Conservation (phyloP, 1,284 basidiomycete species). For the Volvariella surrecta region DNA sequence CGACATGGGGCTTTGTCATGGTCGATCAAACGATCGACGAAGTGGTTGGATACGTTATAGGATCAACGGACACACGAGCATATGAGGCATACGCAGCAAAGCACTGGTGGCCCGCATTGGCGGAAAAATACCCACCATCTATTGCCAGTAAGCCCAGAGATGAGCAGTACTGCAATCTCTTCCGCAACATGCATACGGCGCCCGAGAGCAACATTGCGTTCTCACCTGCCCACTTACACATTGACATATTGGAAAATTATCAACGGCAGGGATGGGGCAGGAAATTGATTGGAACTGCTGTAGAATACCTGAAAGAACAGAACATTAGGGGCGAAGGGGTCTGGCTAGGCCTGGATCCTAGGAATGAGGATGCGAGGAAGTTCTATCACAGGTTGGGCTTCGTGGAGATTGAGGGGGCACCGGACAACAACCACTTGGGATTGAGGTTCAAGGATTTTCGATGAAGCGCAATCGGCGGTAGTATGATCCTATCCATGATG, state of each 20-base stretch:
- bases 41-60: slow-evolving; percentile 56
- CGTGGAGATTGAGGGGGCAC: slow-evolving; percentile 35
- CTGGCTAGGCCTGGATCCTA: slow-evolving; percentile 55
- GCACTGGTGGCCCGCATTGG: slow-evolving; percentile 52
- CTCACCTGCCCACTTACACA: slow-evolving; percentile 59
- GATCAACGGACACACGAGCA: slow-evolving; percentile 48
- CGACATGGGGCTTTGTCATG: slow-evolving; percentile 66
- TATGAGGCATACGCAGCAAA: slow-evolving; percentile 42
- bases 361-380: slow-evolving; percentile 43
- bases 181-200: slow-evolving; percentile 40
- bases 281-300: slow-evolving; percentile 42
- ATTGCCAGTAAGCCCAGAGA: slow-evolving; percentile 36
- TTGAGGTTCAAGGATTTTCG: slow-evolving; percentile 36
- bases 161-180: slow-evolving; percentile 34
- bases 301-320: slow-evolving; percentile 38
- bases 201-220: slow-evolving; percentile 40
- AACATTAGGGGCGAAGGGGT: slow-evolving; percentile 36
- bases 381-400: slow-evolving; percentile 57
- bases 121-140: slow-evolving; percentile 39
- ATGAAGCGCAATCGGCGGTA: slow-evolving; percentile 4
- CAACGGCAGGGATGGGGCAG: slow-evolving; percentile 58
- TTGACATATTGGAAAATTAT: slow-evolving; percentile 52
- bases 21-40: slow-evolving; percentile 37
- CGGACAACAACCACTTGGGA: slow-evolving; percentile 33
- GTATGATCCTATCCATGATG: no score